These are phyloP conservation scores for Naumovozyma baii DNA, from an alignment of 805 yeast genomes.

Conservation along the genomic window DNA sequence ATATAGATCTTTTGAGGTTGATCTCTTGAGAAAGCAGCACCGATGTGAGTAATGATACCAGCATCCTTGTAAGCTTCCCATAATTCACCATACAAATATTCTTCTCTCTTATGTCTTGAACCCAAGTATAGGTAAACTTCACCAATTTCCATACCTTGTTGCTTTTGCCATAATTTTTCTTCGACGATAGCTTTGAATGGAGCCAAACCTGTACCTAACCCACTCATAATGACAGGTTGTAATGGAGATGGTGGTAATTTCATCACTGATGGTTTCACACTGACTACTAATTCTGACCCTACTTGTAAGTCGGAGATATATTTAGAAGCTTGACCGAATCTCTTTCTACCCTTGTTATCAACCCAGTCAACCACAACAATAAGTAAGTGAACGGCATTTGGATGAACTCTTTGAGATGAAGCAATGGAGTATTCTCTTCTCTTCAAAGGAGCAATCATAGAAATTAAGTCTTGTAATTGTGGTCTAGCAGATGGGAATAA, in stretches of 20 bases:
- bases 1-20: constrained; percentile 91
- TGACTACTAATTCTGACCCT: constrained; percentile 82
- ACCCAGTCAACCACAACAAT: constrained; percentile 96
- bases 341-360: constrained; percentile 71
- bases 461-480: constrained; percentile 53
- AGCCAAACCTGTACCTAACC: constrained; percentile 95
- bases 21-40: constrained; percentile 97
- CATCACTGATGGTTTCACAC: constrained; percentile 96
- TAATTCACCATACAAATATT: constrained; percentile 89
- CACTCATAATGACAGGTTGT: constrained; percentile 93
- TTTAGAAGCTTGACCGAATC: constrained; percentile 93
- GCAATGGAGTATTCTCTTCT: constrained; percentile 98
- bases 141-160: constrained; percentile 84
- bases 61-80: constrained; percentile 96
- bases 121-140: constrained; percentile 82
- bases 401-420: constrained; percentile 86
- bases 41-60: constrained; percentile 84
- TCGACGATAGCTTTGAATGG: constrained; percentile 97
- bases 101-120: constrained; percentile 91
- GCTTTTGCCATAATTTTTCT: constrained; percentile 86
- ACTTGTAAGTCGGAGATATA: constrained; percentile 68
- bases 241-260: constrained; percentile 80
- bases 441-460: constrained; percentile 74
- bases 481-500: constrained; percentile 81
- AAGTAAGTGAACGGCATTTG: constrained; percentile 80